These are phyloP conservation scores for Yamadazyma friedrichii DNA, from an alignment of 1,139 yeast genomes.

Conservation along the genomic window DNA sequence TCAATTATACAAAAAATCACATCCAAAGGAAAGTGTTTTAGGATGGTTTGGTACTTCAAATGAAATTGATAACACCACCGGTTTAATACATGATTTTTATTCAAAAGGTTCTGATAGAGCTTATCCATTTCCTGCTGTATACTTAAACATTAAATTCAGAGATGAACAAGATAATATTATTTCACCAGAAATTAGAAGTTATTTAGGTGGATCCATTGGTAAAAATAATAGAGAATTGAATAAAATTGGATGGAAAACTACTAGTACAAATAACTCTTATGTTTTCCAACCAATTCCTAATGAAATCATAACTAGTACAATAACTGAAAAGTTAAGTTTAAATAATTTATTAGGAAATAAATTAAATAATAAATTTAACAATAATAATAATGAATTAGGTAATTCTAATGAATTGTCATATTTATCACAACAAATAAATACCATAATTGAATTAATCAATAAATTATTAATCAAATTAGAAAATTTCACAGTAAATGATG, in stretches of 20 bases:
- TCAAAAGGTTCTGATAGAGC: constrained; percentile 69
- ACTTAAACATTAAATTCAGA: constrained; percentile 56
- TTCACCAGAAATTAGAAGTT: constrained; percentile 56
- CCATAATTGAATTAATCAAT: constrained; percentile 54
- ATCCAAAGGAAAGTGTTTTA: constrained; percentile 74
- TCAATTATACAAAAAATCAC: constrained; percentile 74
- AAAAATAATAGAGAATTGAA: constrained; percentile 22
- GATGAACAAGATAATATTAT: constrained; percentile 39
- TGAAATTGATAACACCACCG: constrained; percentile 69
- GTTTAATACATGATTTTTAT: constrained; percentile 84
- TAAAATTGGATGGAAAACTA: constrained; percentile 21
- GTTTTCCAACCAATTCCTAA: constrained; percentile 80
- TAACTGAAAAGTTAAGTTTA: constrained; percentile 58
- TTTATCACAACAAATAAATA: constrained; percentile 55
- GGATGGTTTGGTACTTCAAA: constrained; percentile 84
- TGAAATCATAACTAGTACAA: constrained; percentile 57
- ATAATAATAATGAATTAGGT: constrained; percentile 14
- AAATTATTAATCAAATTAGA: constrained; percentile 51
- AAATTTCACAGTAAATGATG: constrained; percentile 46
- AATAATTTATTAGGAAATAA: constrained; percentile 32
- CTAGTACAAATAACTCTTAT: constrained; percentile 41
- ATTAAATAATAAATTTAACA: constrained; percentile 17
- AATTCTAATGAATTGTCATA: constrained; percentile 28
- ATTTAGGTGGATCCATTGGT: constrained; percentile 78
- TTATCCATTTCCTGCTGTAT: constrained; percentile 75